Evolutionary conservation across 139 green algal genomes (phyloP).

Genomic region (Coelastrella sp.): DNA sequence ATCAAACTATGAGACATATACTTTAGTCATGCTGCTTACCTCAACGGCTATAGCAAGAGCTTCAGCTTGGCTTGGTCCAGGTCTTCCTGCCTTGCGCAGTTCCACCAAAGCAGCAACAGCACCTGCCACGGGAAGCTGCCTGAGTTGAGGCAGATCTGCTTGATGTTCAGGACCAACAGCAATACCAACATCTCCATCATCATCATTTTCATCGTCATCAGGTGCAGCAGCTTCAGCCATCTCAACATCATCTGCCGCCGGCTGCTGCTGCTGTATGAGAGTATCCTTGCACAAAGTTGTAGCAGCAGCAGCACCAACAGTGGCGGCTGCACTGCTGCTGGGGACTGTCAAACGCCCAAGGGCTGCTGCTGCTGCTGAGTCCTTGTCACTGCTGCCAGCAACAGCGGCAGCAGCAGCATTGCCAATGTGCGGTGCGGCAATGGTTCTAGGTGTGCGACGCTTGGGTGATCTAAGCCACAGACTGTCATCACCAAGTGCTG

Average conservation of each 20-base stretch:
- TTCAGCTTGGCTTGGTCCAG: constrained; percentile 50
- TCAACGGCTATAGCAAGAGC: constrained; percentile 53
- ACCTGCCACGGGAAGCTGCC: not conserved
- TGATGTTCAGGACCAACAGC: constrained; percentile 59
- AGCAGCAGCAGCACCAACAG: not conserved
- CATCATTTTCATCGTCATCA: constrained; percentile 28
- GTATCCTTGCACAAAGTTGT: not conserved
- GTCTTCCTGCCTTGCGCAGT: constrained; percentile 21
- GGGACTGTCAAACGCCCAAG: not conserved
- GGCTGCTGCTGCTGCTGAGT: not conserved
- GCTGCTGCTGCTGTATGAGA: constrained; percentile 24
- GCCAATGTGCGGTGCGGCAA: not conserved
- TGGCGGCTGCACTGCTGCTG: not conserved
- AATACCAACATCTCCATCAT: constrained; percentile 33
- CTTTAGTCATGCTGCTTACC: too few relatives aligned
- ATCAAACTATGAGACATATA: too few relatives aligned
- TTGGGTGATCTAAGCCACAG: constrained; percentile 29
- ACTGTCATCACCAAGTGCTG: constrained; percentile 40
- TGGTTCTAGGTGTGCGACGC: constrained; percentile 3
- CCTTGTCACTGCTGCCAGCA: not conserved
- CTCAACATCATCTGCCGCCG: not conserved
- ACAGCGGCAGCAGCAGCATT: not conserved
- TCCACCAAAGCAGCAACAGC: constrained; percentile 8
- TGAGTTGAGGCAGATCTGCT: constrained; percentile 46
- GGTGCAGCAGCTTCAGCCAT: constrained; percentile 12